Base-by-base conservation (phyloP, 768 basidiomycete species). In the Panaeolus papilionaceus region DNA sequence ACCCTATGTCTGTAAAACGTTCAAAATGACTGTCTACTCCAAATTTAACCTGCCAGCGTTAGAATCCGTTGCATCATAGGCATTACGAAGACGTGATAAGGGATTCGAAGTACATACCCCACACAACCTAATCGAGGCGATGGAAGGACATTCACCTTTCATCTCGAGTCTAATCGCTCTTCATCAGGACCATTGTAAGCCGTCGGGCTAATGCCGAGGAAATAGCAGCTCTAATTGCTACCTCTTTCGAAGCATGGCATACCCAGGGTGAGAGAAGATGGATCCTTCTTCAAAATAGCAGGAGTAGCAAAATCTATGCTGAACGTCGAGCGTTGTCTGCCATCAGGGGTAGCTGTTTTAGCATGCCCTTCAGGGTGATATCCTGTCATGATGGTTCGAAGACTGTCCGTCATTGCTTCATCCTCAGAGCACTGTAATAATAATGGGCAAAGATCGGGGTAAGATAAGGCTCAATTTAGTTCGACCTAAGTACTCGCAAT, bases 131-230 rank as follows among this genome's bases (percentile, higher is more conserved):
- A 58, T 58, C 54, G 28, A 58, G 54, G 33, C 28, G 26, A 58
- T 33, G 23, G 26, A 51, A 51, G 54, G 20, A 18, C 16, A 11
- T 20, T 58, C 33, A 26, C 14, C 33, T 9, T 33, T 58, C 33
- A 37, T 51, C 12, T 51, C 20, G 47, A 58, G 54, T 37, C 54
- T 58, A 58, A 58, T 58, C 54, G 49, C 16, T 16, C 9, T 37
- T 58, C 47, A 1, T 26, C 54, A 58, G 54, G 54, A 28, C 12
- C 28, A 14, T 37, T 37, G 11, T 16, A 58, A 58, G 14, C 54
- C 54, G 54, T 58, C 54, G 54, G 54, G 54, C 8, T 58, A 58
- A 28, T 58, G 33, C 54, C 54, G 54, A 58, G 54, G 54, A 58
- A 58, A 28, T 58, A 58, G 54, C 54, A 28, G 54, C 54, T 49